Evolutionary conservation across 164 flowering plant species (phyloP), one percentile per base, ranked within the genome.

Genomic region (Berberis vulgaris): DNA sequence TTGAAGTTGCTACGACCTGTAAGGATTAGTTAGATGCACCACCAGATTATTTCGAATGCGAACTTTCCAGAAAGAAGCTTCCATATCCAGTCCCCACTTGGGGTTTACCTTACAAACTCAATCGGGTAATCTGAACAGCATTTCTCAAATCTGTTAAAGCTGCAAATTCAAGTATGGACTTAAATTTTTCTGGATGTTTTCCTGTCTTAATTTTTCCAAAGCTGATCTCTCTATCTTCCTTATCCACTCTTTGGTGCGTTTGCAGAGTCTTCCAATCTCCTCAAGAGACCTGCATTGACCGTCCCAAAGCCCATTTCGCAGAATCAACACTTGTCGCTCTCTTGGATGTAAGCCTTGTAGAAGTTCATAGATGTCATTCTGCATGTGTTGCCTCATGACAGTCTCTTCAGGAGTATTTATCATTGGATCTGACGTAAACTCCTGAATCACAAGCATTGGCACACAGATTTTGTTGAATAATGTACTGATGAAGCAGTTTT

Each of bases 191-290:
- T 68, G 60, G 46, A 62, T 58, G 56, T 79, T 81, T 68, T 73
- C 72, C 38, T 75, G 64, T 64, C 77, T 77, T 46, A 84, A 61
- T 65, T 83, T 89, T 42, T 67, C 64, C 56, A 86, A 60, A 11
- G 94, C 98, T 45, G 74, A 67, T 68, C 72, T 80, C 70, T 92
- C 91, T 64, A 85, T 69, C 67, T 71, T 81, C 67, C 95, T 71
- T 45, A 89, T 80, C 89, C 98, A 85, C 65, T 87, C 93, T 66
- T 85, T 87, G 78, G 86, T 92, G 41, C 88, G 71, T 58, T 65
- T 60, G 50, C 64, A 65, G 65, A 70, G 63, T 63, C 55, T 70
- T 5, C 74, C 76, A 42, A 64, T 73, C 73, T 76, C 72, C 49
- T 54, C 63, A 39, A 73, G 76, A 26, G 79, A 73, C 54, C 65